Base-by-base conservation (phyloP, 2,329 filamentous ascomycete species). In the Aspergillus fischeri region DNA sequence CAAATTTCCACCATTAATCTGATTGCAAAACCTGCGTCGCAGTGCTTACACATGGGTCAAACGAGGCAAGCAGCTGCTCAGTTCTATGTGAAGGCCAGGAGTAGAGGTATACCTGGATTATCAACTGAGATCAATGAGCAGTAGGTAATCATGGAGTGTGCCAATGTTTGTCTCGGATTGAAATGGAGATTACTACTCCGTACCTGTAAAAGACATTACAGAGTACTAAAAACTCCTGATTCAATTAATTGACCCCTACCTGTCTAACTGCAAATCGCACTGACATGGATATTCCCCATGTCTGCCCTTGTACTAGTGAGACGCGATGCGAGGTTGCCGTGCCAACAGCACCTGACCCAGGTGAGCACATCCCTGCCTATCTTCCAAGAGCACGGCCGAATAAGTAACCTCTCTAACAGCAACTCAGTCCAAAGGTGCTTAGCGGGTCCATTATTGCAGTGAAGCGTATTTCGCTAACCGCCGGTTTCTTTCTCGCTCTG, bases 271-370 rank as follows among this genome's bases (percentile, higher is more conserved):
- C 29, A 32, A 32, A 32, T 32, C 29, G 11, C 10, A 32, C 29
- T 32, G 29, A 14, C 11, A 32, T 14, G 11, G 29, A 14, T 32
- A 6, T 32, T 14, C 29, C 10, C 29, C 29, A 14, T 32, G 14
- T 32, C 11, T 4, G 10, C 29, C 4, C 11, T 11, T 20, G n/a
- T 21, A 14, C 21, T 49, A 21, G 45, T 27, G 25, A 20, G 20
- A 49, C n/a, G 11, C n/a, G 21, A 24, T 10, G 49, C 11, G 49
- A 49, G 63, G 65, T 67, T 67, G 64, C 65, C 61, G 56, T 63
- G 65, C 65, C 65, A 67, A 67, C 65, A 51, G 42, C 51, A 11
- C 9, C 41, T 59, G 52, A 58, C 55, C 49, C 56, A 65, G 57
- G 58, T 54, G 42, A 51, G 55, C 47, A 49, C 57, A 56, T 59